Evolutionary conservation across 306 rosid species (phyloP), one percentile per base, ranked within the genome.

Genomic region (Lithocarpus polystachyus): DNA sequence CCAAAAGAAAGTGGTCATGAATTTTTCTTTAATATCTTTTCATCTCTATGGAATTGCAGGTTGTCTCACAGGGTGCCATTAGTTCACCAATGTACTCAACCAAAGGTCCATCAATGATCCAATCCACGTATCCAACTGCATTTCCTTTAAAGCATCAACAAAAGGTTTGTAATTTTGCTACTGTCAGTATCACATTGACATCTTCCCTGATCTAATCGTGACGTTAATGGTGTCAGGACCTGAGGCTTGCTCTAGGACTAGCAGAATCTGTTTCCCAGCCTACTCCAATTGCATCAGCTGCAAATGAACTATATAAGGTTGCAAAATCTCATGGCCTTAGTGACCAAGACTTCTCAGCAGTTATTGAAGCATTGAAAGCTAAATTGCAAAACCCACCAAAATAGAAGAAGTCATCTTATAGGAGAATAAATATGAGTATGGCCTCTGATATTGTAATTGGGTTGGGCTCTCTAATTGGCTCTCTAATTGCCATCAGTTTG

Each of bases 101-200:
- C 31, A 95, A 93, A 87, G 99, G 99, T 62, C 97, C 97, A 26
- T 87, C 97, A 64, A 95, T 95, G 99, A 87, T 95, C 83, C 86
- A 93, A 55, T 92, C 99, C 4, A 73, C 73, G 33, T 92, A 92
- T 52, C 98, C 99, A 3, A 89, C 99, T 4, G 97, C 98, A 14
- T 95, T 95, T 74, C 98, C 99, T 71, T 79, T 95, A 65, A 95
- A 95, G 88, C 99, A 95, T 83, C 99, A 92, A 82, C 99, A 95
- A 87, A 95, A 95, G 97, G 99, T 91, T 54, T 64, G 89, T 79
- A 26, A 51, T 75, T 19, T 74, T 62, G 53, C 77, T 17, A 60
- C 75, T 80, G 29, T 65, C 65, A 28, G 3, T 2, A 7, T 24
- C 22, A 45, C 26, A 60, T 37, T 10, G 26, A 20, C 22, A 45